These are phyloP conservation scores for Penicillium fuscoglaucum DNA, from an alignment of 2,329 filamentous ascomycete species.

Conservation along the genomic window DNA sequence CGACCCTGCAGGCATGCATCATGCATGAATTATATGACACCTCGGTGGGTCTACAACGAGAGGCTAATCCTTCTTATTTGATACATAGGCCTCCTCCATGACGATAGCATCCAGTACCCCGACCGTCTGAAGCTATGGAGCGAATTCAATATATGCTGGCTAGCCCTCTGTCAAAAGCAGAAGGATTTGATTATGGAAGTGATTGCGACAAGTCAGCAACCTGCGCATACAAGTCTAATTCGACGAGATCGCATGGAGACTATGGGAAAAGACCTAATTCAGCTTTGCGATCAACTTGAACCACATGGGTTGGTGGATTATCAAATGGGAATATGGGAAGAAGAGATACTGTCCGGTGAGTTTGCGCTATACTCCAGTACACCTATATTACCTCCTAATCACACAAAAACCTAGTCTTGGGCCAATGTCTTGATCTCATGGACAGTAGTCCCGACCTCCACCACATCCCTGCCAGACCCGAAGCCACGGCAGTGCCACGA, in stretches of 20 bases:
- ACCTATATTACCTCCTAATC: neutral
- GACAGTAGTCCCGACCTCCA: slow-evolving; percentile 39
- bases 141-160: slow-evolving; percentile 92
- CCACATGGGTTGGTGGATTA: slow-evolving; percentile 95
- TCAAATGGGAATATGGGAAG: slow-evolving; percentile 94
- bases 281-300: slow-evolving; percentile 82
- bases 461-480: slow-evolving; percentile 22
- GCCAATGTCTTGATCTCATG: slow-evolving; percentile 55
- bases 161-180: slow-evolving; percentile 78
- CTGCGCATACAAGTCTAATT: slow-evolving; percentile 63
- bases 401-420: slow-evolving; percentile 45
- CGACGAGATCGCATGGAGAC: slow-evolving; percentile 68
- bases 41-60: neutral
- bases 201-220: slow-evolving; percentile 59
- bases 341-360: slow-evolving; percentile 82
- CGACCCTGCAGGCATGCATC: slow-evolving; percentile 15
- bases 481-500: slow-evolving; percentile 25
- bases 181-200: slow-evolving; percentile 67
- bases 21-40: slow-evolving; percentile 19
- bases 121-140: slow-evolving; percentile 86
- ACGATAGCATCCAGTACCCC: slow-evolving; percentile 72
- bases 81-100: slow-evolving; percentile 72
- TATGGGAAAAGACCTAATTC: slow-evolving; percentile 79
- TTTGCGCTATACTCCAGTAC: slow-evolving; percentile 20
- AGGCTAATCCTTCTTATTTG: slow-evolving; percentile 25